Evolutionary conservation across 2,329 filamentous ascomycete species (phyloP).

Genomic region (Bipolaris bicolor): DNA sequence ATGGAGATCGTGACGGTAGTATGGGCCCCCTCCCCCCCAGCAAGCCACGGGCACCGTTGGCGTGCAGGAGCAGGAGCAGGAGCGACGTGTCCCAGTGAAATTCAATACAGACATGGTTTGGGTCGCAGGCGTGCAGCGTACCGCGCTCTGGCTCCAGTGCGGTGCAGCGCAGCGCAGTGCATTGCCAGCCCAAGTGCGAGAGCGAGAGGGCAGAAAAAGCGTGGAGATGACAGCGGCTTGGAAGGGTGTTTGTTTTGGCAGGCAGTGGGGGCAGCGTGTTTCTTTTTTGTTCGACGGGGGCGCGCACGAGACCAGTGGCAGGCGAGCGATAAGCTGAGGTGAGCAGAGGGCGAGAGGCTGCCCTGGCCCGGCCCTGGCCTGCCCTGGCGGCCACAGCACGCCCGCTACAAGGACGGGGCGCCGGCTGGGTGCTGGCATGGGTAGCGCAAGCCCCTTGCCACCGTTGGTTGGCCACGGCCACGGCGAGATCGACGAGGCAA

Average conservation of each 20-base stretch:
- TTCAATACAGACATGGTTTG: constrained; percentile 20
- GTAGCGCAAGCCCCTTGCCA: constrained; percentile 1
- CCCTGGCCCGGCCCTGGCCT: not conserved
- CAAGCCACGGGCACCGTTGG: constrained; percentile 12
- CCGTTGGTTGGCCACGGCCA: constrained; percentile 7
- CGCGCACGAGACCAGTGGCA: not conserved
- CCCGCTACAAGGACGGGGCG: no score
- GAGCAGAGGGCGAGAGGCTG: constrained; percentile 23
- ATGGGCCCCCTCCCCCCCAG: not conserved
- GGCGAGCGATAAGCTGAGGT: constrained; percentile 19
- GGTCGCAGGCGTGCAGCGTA: not conserved
- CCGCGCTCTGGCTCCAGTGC: constrained; percentile 12
- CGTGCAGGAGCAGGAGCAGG: constrained; percentile 19
- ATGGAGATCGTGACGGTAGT: constrained; percentile 11
- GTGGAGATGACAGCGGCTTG: constrained; percentile 1
- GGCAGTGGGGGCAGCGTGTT: not conserved
- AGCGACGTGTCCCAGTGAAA: constrained; percentile 37
- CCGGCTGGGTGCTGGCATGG: not conserved
- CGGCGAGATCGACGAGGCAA: constrained; percentile 12
- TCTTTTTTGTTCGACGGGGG: not conserved
- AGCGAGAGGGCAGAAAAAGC: not conserved
- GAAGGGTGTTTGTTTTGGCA: not conserved
- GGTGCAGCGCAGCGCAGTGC: constrained; percentile 18
- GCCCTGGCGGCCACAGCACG: no score
- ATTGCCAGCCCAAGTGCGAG: not conserved